Evolutionary conservation across 2,329 filamentous ascomycete species (phyloP).

Genomic region (Plectosphaerella cucumerina): DNA sequence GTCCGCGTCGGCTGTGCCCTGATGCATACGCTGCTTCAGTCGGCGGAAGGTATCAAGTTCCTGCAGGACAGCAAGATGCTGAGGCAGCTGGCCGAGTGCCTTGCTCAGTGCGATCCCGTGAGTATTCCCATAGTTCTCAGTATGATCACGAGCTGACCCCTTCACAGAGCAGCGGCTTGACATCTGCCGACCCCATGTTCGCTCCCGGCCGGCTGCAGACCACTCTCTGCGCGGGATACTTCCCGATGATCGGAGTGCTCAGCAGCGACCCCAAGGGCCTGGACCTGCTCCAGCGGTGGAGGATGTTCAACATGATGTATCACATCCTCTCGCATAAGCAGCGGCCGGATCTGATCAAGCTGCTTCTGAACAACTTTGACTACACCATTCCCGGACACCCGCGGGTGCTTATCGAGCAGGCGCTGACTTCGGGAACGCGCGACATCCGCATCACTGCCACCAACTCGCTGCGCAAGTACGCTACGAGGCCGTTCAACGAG

Average conservation of each 20-base stretch:
- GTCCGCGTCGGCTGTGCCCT: constrained; percentile 85
- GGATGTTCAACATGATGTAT: constrained; percentile 99
- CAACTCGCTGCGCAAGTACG: constrained; percentile 81
- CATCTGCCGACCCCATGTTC: constrained; percentile 84
- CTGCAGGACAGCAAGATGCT: constrained; percentile 89
- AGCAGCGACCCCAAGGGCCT: constrained; percentile 80
- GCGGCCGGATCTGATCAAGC: constrained; percentile 85
- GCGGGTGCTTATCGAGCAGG: constrained; percentile 87
- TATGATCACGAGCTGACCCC: constrained; percentile 3
- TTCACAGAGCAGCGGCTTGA: constrained; percentile 61
- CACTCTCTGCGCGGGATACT: constrained; percentile 88
- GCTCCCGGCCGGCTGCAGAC: constrained; percentile 79
- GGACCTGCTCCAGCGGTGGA: constrained; percentile 89
- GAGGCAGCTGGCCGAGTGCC: constrained; percentile 89
- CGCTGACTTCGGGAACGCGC: constrained; percentile 86
- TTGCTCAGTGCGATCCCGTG: constrained; percentile 91
- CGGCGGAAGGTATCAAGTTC: constrained; percentile 77
- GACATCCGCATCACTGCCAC: constrained; percentile 89
- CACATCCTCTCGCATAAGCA: constrained; percentile 91
- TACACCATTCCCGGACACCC: constrained; percentile 87
- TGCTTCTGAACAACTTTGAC: constrained; percentile 86
- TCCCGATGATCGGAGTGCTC: constrained; percentile 83
- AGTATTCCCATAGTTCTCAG: constrained; percentile 18
- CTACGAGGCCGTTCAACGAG: constrained; percentile 47
- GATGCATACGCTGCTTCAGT: constrained; percentile 82